Evolutionary conservation across 2,329 filamentous ascomycete genomes (phyloP).

Genomic region (Huntiella bhutanensis): DNA sequence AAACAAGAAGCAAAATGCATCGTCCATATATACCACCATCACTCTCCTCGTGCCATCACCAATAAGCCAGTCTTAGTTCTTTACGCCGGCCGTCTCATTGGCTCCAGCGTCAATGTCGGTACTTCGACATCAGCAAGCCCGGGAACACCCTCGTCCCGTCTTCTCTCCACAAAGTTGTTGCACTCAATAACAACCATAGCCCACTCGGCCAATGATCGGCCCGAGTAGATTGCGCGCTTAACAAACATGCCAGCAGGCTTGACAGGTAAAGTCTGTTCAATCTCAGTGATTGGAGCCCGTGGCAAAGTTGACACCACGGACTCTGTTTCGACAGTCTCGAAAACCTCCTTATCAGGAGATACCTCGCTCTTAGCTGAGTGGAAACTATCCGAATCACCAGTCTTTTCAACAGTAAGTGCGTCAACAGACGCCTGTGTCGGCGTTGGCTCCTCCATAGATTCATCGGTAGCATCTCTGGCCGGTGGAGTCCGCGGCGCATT

Average conservation of each 20-base stretch:
- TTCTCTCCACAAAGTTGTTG: conserved; percentile 62
- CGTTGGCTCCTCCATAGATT: not conserved
- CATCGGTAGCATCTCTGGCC: not conserved
- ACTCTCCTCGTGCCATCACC: not conserved
- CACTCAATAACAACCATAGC: conserved; percentile 54
- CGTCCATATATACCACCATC: not conserved
- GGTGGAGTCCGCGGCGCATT: conserved; percentile 23
- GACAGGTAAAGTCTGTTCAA: conserved; percentile 16
- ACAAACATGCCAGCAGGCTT: conserved; percentile 28
- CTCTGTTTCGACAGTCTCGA: not conserved
- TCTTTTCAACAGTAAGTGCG: not conserved
- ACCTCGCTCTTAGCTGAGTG: not conserved
- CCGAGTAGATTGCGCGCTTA: conserved; percentile 40
- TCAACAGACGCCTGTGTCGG: not conserved
- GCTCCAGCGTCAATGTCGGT: conserved; percentile 23
- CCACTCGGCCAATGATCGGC: conserved; percentile 65
- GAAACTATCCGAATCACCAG: too few relatives aligned
- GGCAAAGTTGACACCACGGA: too few relatives aligned
- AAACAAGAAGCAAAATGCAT: too few relatives aligned
- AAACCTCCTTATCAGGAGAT: not conserved
- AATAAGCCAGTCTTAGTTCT: conserved; percentile 3
- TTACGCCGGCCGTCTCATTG: conserved; percentile 18
- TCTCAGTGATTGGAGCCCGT: conserved; percentile 14
- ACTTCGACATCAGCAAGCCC: conserved; percentile 47
- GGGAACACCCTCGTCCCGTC: conserved; percentile 53